These are phyloP conservation scores for Colletotrichum sp. DNA, from an alignment of 2,329 filamentous ascomycete genomes.

Conservation along the genomic window DNA sequence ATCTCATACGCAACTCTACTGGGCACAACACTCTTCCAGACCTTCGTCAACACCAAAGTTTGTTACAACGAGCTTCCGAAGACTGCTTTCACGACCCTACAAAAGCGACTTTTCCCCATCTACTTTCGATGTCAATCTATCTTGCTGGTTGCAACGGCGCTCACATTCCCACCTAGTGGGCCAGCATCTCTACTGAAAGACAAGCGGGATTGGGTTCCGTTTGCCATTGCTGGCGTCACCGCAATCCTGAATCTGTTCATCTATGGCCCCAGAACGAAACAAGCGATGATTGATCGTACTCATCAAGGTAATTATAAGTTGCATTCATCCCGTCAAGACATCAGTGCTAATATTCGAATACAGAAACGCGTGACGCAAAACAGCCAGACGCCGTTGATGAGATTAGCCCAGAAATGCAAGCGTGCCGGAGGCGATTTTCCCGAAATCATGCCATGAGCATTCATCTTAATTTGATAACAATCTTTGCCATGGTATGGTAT, in stretches of 20 bases:
- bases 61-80: conserved; percentile 35
- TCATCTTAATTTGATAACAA: conserved; percentile 42
- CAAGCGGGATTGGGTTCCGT: conserved; percentile 37
- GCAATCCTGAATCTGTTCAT: conserved; percentile 37
- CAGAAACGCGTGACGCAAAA: conserved; percentile 24
- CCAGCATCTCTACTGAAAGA: conserved; percentile 30
- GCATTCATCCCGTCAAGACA: rapidly evolving
- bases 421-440: conserved; percentile 34
- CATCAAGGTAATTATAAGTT: conserved; percentile 29
- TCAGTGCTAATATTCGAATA: not conserved
- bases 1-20: conserved; percentile 43
- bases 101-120: conserved; percentile 44
- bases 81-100: conserved; percentile 39
- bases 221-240: conserved; percentile 33
- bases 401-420: conserved; percentile 28
- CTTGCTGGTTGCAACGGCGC: conserved; percentile 36
- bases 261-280: conserved; percentile 40
- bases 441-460: conserved; percentile 46
- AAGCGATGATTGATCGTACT: conserved; percentile 33
- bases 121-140: conserved; percentile 42
- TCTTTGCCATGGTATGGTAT: conserved; percentile 35
- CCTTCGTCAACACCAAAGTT: conserved; percentile 42
- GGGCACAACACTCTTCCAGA: conserved; percentile 44
- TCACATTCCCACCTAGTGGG: conserved; percentile 37
- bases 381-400: conserved; percentile 3